Conservation (phyloP, 306 rosid genomes). For the Lathyrus sativus region DNA sequence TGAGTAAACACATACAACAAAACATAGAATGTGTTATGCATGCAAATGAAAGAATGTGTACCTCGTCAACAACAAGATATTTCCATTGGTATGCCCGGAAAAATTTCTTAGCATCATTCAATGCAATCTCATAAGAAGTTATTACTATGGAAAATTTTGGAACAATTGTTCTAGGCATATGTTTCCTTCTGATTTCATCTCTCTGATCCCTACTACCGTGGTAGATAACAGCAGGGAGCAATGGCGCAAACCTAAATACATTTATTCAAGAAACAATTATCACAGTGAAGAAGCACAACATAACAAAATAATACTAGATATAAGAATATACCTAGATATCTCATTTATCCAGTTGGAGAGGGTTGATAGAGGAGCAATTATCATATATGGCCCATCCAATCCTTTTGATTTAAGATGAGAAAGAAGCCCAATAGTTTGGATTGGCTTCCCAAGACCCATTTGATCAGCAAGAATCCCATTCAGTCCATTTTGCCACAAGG, state of each 20-base stretch:
- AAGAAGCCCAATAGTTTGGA: constrained; percentile 91
- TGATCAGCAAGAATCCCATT: constrained; percentile 99
- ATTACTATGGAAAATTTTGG: constrained; percentile 75
- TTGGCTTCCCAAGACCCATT: constrained; percentile 99
- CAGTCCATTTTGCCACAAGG: constrained; percentile 99
- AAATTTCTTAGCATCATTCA: constrained; percentile 65
- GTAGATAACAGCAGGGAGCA: constrained; percentile 60
- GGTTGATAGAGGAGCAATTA: constrained; percentile 92
- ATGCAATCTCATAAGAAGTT: constrained; percentile 92
- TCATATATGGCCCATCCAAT: constrained; percentile 85
- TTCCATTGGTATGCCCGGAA: constrained; percentile 76
- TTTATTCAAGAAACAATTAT: constrained; percentile 16
- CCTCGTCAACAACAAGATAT: constrained; percentile 95
- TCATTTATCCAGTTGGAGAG: constrained; percentile 94
- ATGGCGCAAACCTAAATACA: constrained; percentile 74
- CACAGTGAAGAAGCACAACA: constrained; percentile 20
- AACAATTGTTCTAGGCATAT: constrained; percentile 80
- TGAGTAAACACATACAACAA: neutral
- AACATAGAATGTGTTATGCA: constrained; percentile 11
- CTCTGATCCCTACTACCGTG: constrained; percentile 79
- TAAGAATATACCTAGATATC: constrained; percentile 50
- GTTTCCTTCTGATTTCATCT: constrained; percentile 71
- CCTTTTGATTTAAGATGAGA: constrained; percentile 86
- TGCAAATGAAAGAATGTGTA: constrained; percentile 37
- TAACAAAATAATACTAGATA: constrained; percentile 3